phyloP scores from a whole-genome alignment of 805 yeast species.

The Metschnikowia aberdeeniae region DNA sequence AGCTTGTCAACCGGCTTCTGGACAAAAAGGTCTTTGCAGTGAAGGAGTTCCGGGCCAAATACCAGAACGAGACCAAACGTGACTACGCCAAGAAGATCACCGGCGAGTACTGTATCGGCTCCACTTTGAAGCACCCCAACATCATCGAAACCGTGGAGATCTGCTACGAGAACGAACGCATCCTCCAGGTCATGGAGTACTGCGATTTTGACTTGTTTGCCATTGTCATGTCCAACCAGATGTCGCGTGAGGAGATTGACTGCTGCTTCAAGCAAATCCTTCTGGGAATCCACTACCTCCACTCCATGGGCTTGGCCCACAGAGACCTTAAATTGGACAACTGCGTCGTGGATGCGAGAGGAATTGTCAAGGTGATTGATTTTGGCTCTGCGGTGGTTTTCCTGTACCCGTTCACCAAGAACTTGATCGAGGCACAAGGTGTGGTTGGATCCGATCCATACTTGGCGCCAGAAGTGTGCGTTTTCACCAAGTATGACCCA shows the following conservation, averaged over 20 bases:
- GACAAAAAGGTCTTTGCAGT: slow-evolving; percentile 83
- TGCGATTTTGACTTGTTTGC: slow-evolving; percentile 92
- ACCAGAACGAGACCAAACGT: slow-evolving; percentile 67
- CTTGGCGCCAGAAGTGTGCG: slow-evolving; percentile 88
- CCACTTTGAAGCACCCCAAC: slow-evolving; percentile 84
- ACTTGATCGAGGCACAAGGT: slow-evolving; percentile 72
- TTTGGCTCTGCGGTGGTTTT: slow-evolving; percentile 93
- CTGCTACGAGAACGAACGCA: slow-evolving; percentile 80
- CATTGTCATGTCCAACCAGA: slow-evolving; percentile 88
- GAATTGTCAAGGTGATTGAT: slow-evolving; percentile 86
- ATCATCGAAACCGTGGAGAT: slow-evolving; percentile 89
- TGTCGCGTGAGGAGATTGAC: slow-evolving; percentile 72
- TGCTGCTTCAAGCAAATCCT: slow-evolving; percentile 89
- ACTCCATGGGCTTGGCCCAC: slow-evolving; percentile 82
- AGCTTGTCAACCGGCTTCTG: slow-evolving; percentile 59
- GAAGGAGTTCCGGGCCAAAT: slow-evolving; percentile 81
- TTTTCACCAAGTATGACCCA: slow-evolving; percentile 80
- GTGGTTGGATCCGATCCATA: slow-evolving; percentile 88
- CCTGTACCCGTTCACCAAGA: slow-evolving; percentile 77
- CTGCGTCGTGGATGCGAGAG: slow-evolving; percentile 78
- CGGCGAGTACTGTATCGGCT: slow-evolving; percentile 91
- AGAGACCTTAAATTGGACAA: slow-evolving; percentile 89
- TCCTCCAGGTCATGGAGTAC: slow-evolving; percentile 90
- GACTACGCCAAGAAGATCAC: slow-evolving; percentile 92
- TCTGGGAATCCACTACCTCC: slow-evolving; percentile 77